These are phyloP conservation scores for Eimeria necatrix DNA, from an alignment of 169 alveolate species.

Conservation along the genomic window DNA sequence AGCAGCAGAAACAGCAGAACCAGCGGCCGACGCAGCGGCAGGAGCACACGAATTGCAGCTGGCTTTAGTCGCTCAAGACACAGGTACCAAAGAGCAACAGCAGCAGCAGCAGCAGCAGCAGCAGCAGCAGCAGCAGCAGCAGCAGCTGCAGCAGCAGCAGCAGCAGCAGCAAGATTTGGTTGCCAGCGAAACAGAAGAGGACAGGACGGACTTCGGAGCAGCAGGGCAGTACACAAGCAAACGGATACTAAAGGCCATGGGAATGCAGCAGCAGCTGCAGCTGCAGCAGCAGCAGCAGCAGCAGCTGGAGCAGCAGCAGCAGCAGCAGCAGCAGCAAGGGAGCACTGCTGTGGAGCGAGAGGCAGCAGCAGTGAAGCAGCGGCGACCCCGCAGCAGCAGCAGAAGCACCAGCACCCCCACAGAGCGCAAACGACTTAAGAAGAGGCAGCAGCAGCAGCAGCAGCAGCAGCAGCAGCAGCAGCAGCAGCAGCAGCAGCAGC, in stretches of 20 bases:
- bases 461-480: neutral
- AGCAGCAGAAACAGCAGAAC: neutral
- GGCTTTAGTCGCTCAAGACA: neutral
- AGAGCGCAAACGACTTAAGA: neutral
- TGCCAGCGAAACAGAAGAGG: neutral
- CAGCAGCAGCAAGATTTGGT: neutral
- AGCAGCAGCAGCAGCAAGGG: neutral
- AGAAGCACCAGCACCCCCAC: slow-evolving; percentile 42
- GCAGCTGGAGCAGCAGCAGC: slow-evolving; percentile 2
- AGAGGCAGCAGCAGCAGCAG: neutral
- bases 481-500: slow-evolving; percentile 37
- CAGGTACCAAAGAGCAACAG: neutral
- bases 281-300: too few relatives aligned
- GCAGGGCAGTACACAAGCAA: neutral
- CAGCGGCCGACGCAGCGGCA: neutral
- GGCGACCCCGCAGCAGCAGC: slow-evolving; percentile 20
- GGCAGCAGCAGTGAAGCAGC: neutral
- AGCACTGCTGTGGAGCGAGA: neutral
- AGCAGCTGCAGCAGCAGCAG: neutral
- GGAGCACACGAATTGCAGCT: neutral
- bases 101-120: slow-evolving; percentile 39
- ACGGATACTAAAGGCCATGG: neutral
- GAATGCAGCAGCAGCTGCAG: slow-evolving; percentile 51
- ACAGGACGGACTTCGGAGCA: neutral
- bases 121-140: neutral